phyloP scores from a whole-genome alignment of 2,329 filamentous ascomycete species.

The Trichoderma brevicompactum region DNA sequence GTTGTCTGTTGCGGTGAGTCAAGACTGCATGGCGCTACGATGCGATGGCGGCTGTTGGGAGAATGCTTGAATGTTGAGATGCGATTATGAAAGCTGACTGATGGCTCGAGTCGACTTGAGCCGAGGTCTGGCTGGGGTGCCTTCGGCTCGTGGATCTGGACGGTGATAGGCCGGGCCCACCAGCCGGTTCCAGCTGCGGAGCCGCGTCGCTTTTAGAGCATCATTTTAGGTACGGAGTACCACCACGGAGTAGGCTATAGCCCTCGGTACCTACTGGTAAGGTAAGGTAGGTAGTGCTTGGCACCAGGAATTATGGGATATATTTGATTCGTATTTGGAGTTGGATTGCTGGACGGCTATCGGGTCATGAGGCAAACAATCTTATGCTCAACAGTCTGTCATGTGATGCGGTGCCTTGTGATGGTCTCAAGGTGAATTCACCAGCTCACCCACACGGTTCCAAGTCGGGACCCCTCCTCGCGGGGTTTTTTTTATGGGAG shows the following conservation, averaged over 20 bases:
- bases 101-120: background rate
- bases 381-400: background rate
- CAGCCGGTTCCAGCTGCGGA: background rate
- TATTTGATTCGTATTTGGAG: too few species aligned
- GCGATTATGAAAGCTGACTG: constrained; percentile 17
- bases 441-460: background rate
- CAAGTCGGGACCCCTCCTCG: constrained; percentile 6
- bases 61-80: background rate
- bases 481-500: constrained; percentile 2
- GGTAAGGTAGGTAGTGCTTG: background rate
- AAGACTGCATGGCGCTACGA: constrained; percentile 18
- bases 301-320: too few species aligned
- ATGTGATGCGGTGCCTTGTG: constrained; percentile 12
- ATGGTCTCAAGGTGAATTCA: background rate
- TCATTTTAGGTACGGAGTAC: too few species aligned
- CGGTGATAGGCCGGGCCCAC: constrained; percentile 19
- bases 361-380: background rate
- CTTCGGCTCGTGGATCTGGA: constrained; percentile 27
- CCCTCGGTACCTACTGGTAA: too few species aligned
- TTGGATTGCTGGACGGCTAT: too few species aligned
- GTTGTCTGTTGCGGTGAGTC: background rate
- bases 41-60: background rate
- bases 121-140: constrained; percentile 29
- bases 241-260: too few species aligned
- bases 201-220: background rate